phyloP scores from a whole-genome alignment of 2,329 filamentous ascomycete genomes.

The Aspergillus viridinutans region DNA sequence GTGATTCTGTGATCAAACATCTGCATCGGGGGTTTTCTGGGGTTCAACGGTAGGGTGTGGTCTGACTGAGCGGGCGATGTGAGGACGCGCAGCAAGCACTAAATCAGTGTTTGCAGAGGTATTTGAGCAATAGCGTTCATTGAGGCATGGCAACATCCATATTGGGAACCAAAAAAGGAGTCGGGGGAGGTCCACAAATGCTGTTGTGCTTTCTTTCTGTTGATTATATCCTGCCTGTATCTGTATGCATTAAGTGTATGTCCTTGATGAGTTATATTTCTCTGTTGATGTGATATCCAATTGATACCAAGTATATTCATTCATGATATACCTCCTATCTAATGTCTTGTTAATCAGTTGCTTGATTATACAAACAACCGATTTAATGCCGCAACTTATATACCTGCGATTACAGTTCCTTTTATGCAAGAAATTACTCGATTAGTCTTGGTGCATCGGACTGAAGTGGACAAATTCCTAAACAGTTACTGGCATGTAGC shows the following conservation, averaged over 20 bases:
- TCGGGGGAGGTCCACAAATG: not conserved
- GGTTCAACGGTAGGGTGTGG: not conserved
- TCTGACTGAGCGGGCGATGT: not conserved
- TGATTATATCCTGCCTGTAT: constrained; percentile 4
- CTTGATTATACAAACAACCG: not conserved
- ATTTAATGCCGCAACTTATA: not conserved
- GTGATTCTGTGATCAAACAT: not conserved
- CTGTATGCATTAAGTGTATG: constrained; percentile 11
- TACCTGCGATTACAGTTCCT: not conserved
- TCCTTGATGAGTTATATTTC: constrained; percentile 3
- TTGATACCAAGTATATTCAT: not conserved
- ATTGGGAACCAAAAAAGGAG: not conserved
- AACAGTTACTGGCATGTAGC: not conserved
- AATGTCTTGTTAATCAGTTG: not conserved
- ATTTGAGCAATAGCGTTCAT: not conserved
- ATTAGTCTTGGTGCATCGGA: not conserved
- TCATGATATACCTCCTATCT: too few species aligned
- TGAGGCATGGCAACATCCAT: not conserved
- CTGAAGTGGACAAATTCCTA: not conserved
- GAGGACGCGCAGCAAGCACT: not conserved
- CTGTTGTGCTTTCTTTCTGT: not conserved
- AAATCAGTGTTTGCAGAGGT: not conserved
- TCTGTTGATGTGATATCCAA: constrained; percentile 1
- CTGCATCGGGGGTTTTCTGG: not conserved
- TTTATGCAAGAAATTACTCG: not conserved